Percentiles rank a stretch among this genome's conserved stretches.
Conservation (phyloP, 73 alveolate genomes). For the Uronychia setigera region DNA sequence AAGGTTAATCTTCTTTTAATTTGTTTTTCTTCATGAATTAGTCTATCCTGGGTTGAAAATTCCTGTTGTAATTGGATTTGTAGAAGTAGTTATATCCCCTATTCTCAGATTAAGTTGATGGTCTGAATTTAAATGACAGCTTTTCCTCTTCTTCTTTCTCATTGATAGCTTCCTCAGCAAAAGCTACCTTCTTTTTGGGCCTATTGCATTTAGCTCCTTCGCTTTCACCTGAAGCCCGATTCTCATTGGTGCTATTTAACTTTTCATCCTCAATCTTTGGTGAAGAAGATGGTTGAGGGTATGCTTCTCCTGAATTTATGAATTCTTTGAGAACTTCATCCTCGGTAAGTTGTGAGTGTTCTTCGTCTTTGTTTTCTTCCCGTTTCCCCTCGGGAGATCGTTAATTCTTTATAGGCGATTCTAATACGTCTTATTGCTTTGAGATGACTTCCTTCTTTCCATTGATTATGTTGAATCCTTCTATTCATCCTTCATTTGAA, state of each 20-base stretch:
- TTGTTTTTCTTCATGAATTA: background rate
- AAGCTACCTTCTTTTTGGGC: background rate
- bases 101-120: background rate
- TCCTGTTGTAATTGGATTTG: background rate
- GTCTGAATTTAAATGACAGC: background rate
- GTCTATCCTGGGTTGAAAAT: background rate
- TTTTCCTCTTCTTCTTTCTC: background rate
- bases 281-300: background rate
- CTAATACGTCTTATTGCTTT: too few relatives aligned
- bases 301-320: background rate
- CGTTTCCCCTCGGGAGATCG: too few relatives aligned
- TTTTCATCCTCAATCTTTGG: background rate
- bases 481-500: too few relatives aligned
- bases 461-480: too few relatives aligned
- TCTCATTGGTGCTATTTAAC: background rate
- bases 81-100: background rate
- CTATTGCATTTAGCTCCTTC: background rate
- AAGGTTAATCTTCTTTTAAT: background rate
- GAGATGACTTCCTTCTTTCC: too few relatives aligned
- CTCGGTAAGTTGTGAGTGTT: too few relatives aligned
- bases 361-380: too few relatives aligned
- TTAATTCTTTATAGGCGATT: too few relatives aligned
- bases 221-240: background rate
- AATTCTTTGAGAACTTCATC: background rate
- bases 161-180: too few relatives aligned